phyloP scores from a whole-genome alignment of 1,284 basidiomycete species.

The Exsudoporus floridanus region DNA sequence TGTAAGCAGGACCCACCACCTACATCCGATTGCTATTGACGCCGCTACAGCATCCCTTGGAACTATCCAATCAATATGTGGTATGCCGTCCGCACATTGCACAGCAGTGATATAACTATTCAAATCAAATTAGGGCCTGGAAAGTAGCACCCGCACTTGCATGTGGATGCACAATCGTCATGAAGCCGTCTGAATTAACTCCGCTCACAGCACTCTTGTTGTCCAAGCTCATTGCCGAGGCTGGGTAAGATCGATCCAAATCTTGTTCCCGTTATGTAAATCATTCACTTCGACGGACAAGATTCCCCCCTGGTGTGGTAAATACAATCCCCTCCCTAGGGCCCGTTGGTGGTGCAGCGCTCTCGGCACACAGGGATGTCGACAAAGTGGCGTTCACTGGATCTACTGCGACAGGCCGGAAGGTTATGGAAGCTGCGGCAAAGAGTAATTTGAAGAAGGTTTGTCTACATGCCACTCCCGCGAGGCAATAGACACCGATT shows the following conservation, averaged over 20 bases:
- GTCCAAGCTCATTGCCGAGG: conserved; percentile 76
- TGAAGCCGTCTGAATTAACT: conserved; percentile 92
- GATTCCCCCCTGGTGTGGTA: conserved; percentile 91
- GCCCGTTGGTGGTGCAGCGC: conserved; percentile 78
- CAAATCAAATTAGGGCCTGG: conserved; percentile 65
- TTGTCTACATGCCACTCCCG: conserved; percentile 26
- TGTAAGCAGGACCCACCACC: conserved; percentile 48
- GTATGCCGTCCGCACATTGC: conserved; percentile 36
- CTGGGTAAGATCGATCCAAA: conserved; percentile 52
- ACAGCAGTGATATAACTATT: conserved; percentile 8
- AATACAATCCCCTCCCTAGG: conserved; percentile 88
- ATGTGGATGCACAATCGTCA: conserved; percentile 83
- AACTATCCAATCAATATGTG: conserved; percentile 94
- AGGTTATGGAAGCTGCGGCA: conserved; percentile 91
- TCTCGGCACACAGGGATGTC: conserved; percentile 74
- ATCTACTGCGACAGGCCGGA: conserved; percentile 85
- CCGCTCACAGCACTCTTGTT: conserved; percentile 86
- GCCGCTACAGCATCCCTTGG: conserved; percentile 73
- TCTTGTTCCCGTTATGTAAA: conserved; percentile 14
- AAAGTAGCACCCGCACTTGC: conserved; percentile 90
- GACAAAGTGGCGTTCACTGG: conserved; percentile 87
- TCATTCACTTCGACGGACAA: conserved; percentile 34
- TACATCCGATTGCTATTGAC: conserved; percentile 7
- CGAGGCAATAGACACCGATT: conserved; percentile 22
- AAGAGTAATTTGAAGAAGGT: conserved; percentile 90